phyloP scores from a whole-genome alignment of 1,284 basidiomycete species.

The Cystobasidium sp. region DNA sequence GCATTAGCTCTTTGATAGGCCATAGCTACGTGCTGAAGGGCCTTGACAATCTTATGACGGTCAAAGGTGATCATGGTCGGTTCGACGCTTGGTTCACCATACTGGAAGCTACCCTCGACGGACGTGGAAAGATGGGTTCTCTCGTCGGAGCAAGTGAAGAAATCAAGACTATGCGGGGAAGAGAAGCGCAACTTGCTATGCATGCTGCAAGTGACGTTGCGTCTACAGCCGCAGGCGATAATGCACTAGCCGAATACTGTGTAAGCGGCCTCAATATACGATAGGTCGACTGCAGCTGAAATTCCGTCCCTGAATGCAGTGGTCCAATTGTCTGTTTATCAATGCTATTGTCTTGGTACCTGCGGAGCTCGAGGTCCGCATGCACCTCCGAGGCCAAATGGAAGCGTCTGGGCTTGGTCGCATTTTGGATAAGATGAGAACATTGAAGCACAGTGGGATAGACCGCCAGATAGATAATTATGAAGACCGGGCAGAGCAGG shows the following conservation, averaged over 20 bases:
- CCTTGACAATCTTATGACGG: slow-evolving; percentile 62
- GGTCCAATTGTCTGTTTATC: slow-evolving; percentile 76
- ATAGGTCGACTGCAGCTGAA: neutral
- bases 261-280: slow-evolving; percentile 62
- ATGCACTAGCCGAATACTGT: slow-evolving; percentile 77
- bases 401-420: slow-evolving; percentile 79
- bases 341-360: slow-evolving; percentile 67
- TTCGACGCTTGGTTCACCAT: slow-evolving; percentile 92
- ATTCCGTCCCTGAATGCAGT: slow-evolving; percentile 10
- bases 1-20: slow-evolving; percentile 56
- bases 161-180: slow-evolving; percentile 63
- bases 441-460: slow-evolving; percentile 68
- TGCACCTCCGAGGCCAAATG: slow-evolving; percentile 86
- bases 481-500: slow-evolving; percentile 72
- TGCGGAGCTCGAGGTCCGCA: slow-evolving; percentile 77
- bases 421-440: slow-evolving; percentile 73
- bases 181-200: slow-evolving; percentile 44
- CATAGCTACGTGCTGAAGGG: slow-evolving; percentile 61
- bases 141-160: slow-evolving; percentile 92
- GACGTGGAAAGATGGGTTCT: slow-evolving; percentile 92
- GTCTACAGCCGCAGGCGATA: slow-evolving; percentile 36
- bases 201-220: slow-evolving; percentile 36
- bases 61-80: slow-evolving; percentile 65
- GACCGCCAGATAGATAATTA: slow-evolving; percentile 73
- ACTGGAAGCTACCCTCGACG: slow-evolving; percentile 75